Evolutionary conservation across 2,329 filamentous ascomycete species (phyloP), one percentile per base, ranked within the genome.

Genomic region (Nannizziopsis barbatae): DNA sequence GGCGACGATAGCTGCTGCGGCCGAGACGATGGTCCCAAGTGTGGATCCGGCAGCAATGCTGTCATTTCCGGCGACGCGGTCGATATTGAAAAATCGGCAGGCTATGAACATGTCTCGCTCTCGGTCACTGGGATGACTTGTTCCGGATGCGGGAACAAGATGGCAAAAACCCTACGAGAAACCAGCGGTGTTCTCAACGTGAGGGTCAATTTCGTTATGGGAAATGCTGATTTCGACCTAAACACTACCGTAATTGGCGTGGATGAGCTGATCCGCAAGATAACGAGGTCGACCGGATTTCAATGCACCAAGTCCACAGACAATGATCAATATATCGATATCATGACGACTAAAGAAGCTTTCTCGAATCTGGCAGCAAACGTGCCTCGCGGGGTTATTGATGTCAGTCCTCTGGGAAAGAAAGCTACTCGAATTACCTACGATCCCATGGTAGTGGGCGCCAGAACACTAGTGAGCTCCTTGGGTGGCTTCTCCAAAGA

Each of bases 381-480:
- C 7, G 45, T 52, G 27, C 50, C 51, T 10, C 17, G 6, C 2
- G 53, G 51, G 5, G 53, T 50, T 9, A 41, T 41, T 18, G 40
- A 55, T 30, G 45, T 55, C 3, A 49, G 53, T 14, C 44, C 48
- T 20, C 44, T 56, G 41, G 61, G 67, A 41, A 67, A 69, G n/a
- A 57, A 64, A 2, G 69, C 57, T 0, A 60, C 71, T 10, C 61
- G 62, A 5, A 60, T 76, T n/a, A 52, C 55, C 0, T 76, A 70
- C 51, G 71, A 77, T 22, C 60, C 73, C 0, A 62, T 68, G 15
- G 51, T 69, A 0, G 52, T 75, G 2, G 73, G 74, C 1, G 71
- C 73, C 0, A 61, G 74, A 39, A 69, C 73, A 14, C 64, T 76
- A 0, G 32, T 68, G 0, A 60, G 67, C 35, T 50, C 42, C 8